Percentiles rank a stretch among this genome's conserved stretches.
These are phyloP conservation scores for Hypericum androsaemum DNA, from an alignment of 345 rosid genomes.

Conservation along the genomic window DNA sequence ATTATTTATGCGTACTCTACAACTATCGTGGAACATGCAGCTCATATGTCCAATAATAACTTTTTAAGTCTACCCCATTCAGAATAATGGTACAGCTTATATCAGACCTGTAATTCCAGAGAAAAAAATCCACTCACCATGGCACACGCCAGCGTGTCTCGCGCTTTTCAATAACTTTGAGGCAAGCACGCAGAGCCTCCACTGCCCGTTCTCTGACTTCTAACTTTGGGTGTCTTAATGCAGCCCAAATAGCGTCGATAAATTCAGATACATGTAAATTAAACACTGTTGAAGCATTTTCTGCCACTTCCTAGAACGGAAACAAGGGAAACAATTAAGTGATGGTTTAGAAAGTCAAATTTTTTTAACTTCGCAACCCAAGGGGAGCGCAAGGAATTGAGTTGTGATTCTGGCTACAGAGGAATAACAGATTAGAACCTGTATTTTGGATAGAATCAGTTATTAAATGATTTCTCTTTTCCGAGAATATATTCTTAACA, in stretches of 20 bases:
- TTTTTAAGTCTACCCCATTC: too few relatives aligned
- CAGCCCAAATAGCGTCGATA: slow-evolving; percentile 98
- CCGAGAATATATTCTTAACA: too few relatives aligned
- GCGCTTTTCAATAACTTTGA: slow-evolving; percentile 95
- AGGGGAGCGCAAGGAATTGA: too few relatives aligned
- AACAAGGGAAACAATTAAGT: slow-evolving; percentile 8
- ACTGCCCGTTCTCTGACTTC: slow-evolving; percentile 88
- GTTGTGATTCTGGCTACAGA: too few relatives aligned
- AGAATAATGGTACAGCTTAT: neutral
- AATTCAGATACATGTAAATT: slow-evolving; percentile 94
- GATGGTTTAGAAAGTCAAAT: too few relatives aligned
- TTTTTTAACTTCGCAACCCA: too few relatives aligned
- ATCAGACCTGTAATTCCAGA: neutral
- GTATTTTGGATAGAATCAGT: too few relatives aligned
- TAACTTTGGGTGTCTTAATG: slow-evolving; percentile 86
- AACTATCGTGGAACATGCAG: too few relatives aligned
- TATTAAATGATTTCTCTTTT: too few relatives aligned
- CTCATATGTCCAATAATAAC: too few relatives aligned
- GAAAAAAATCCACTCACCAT: slow-evolving; percentile 44
- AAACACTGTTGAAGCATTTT: slow-evolving; percentile 97
- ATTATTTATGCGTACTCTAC: too few relatives aligned
- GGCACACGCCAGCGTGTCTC: slow-evolving; percentile 99
- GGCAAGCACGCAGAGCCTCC: slow-evolving; percentile 99
- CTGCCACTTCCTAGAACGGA: slow-evolving; percentile 80
- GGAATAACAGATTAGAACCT: too few relatives aligned